Evolutionary conservation across 208 protist species (phyloP).

Genomic region (Crithidia brevicula): DNA sequence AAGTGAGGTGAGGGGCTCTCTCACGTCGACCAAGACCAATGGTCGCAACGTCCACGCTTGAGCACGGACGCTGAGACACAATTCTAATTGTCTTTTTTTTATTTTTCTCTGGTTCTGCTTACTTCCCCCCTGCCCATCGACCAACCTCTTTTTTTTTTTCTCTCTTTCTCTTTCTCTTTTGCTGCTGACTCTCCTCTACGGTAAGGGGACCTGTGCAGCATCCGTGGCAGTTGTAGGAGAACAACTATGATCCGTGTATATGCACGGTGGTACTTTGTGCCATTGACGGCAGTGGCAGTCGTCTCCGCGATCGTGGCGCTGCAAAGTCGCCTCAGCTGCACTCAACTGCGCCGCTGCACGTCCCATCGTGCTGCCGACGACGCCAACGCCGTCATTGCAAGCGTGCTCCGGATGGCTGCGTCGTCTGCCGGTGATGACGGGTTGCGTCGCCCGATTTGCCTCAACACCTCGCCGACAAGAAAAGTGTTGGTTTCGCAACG

Average conservation of each 20-base stretch:
- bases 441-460: not conserved
- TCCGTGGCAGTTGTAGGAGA: not conserved
- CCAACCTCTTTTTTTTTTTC: not conserved
- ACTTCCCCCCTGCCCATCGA: not conserved
- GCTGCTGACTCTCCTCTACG: too few species aligned
- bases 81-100: too few species aligned
- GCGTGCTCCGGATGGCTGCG: not conserved
- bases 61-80: too few species aligned
- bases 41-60: too few species aligned
- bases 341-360: not conserved
- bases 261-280: constrained; percentile 13
- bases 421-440: not conserved
- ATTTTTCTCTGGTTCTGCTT: too few species aligned
- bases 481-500: not conserved
- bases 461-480: constrained; percentile 1
- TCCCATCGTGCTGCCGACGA: not conserved
- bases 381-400: constrained; percentile 2
- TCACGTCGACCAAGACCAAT: too few species aligned
- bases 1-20: too few species aligned
- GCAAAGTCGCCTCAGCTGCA: constrained; percentile 1
- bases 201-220: too few species aligned
- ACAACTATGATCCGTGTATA: not conserved
- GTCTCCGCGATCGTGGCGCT: constrained; percentile 3
- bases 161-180: not conserved
- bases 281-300: not conserved